Evolutionary conservation across 1,284 basidiomycete species (phyloP).

Genomic region (Schizopora paradoxa): DNA sequence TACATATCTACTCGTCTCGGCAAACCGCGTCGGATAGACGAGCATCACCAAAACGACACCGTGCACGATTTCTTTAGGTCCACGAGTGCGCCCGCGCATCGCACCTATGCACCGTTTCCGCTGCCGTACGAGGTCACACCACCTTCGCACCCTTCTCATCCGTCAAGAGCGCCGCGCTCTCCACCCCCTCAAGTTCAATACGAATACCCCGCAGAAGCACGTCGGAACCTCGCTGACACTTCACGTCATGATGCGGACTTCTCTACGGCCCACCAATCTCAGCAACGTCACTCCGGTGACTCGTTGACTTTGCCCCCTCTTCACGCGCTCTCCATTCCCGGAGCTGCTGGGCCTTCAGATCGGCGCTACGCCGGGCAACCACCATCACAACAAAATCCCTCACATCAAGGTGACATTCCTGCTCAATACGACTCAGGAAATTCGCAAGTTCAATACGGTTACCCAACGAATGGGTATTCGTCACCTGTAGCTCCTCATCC

Average conservation of each 20-base stretch:
- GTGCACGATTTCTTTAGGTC: constrained; percentile 25
- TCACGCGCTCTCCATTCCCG: not conserved
- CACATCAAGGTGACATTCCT: constrained; percentile 7
- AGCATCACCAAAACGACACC: constrained; percentile 12
- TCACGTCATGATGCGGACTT: constrained; percentile 3
- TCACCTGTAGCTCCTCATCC: constrained; percentile 1
- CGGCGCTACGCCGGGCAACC: constrained; percentile 9
- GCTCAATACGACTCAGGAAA: not conserved
- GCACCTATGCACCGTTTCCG: constrained; percentile 56
- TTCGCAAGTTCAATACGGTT: constrained; percentile 1
- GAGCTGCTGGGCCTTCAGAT: constrained; percentile 1
- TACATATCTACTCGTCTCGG: constrained; percentile 17
- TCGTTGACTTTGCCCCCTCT: constrained; percentile 9
- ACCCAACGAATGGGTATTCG: constrained; percentile 6
- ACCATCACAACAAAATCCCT: not conserved
- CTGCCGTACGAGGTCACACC: constrained; percentile 15
- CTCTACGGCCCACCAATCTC: constrained; percentile 5
- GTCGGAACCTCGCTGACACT: not conserved
- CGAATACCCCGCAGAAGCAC: constrained; percentile 4
- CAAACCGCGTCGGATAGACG: constrained; percentile 25
- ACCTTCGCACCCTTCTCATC: not conserved
- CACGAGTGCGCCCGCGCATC: constrained; percentile 27
- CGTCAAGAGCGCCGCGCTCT: constrained; percentile 4
- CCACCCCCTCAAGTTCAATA: constrained; percentile 3
- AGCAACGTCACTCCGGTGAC: not conserved